Conservation (phyloP, 805 yeast genomes). For the Scheffersomyces amazonensis region DNA sequence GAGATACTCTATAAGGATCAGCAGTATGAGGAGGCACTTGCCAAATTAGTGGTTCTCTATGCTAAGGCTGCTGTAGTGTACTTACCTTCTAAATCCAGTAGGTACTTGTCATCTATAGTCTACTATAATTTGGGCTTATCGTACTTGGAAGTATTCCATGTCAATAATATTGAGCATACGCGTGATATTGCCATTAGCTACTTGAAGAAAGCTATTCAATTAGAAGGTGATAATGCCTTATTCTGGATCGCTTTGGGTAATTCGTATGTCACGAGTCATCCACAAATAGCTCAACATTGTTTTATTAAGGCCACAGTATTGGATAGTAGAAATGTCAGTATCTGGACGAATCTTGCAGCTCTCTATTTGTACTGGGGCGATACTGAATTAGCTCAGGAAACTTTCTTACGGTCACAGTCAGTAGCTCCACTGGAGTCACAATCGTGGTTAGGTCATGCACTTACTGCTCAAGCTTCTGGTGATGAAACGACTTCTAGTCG, state of each 20-base stretch:
- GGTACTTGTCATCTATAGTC: conserved; percentile 51
- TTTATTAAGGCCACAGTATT: conserved; percentile 77
- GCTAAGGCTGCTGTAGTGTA: conserved; percentile 42
- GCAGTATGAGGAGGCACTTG: conserved; percentile 29
- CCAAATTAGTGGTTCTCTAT: conserved; percentile 42
- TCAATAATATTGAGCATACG: conserved; percentile 12
- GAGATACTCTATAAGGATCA: too few relatives aligned
- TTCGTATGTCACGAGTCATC: conserved; percentile 60
- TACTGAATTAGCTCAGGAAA: conserved; percentile 65
- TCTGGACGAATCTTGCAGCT: conserved; percentile 83
- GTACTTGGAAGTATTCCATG: conserved; percentile 43
- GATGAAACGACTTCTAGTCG: conserved; percentile 48
- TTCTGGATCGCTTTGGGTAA: conserved; percentile 86
- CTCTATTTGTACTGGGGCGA: conserved; percentile 71
- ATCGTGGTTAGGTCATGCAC: conserved; percentile 88
- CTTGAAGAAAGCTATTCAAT: conserved; percentile 65
- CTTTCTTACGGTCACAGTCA: conserved; percentile 73
- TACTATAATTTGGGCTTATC: conserved; percentile 73
- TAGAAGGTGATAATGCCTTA: conserved; percentile 66
- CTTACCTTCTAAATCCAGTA: conserved; percentile 37
- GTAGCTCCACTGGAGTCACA: conserved; percentile 71
- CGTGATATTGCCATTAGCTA: conserved; percentile 53
- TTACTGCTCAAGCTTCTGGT: conserved; percentile 52
- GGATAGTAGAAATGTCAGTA: conserved; percentile 60
- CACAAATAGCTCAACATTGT: conserved; percentile 87